Percentiles rank a stretch among this genome's conserved stretches.
phyloP scores from a whole-genome alignment of 306 rosid species.

The Castanopsis chinensis region DNA sequence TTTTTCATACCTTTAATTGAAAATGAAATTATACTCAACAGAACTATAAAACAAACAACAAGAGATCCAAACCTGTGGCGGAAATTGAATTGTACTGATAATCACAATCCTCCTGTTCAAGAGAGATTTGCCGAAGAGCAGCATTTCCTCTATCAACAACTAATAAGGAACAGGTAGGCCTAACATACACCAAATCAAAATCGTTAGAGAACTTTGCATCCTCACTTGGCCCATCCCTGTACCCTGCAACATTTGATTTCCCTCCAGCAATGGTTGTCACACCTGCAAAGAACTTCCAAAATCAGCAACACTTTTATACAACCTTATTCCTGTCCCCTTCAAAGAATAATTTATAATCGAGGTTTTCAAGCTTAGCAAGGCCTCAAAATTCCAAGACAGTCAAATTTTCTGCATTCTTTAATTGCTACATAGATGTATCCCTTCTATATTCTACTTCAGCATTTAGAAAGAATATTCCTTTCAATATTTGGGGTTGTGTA shows the following conservation, averaged over 20 bases:
- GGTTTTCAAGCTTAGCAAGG: background rate
- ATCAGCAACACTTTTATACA: constrained; percentile 15
- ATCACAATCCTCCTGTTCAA: constrained; percentile 85
- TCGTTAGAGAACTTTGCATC: constrained; percentile 97
- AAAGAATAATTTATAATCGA: background rate
- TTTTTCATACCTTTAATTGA: background rate
- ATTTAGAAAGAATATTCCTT: background rate
- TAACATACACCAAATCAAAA: constrained; percentile 82
- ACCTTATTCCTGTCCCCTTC: constrained; percentile 8
- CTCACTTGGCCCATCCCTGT: constrained; percentile 96
- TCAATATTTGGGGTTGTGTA: constrained; percentile 3
- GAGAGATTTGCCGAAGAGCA: constrained; percentile 90
- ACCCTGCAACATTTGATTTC: constrained; percentile 87
- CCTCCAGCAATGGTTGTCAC: constrained; percentile 99
- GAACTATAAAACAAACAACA: background rate
- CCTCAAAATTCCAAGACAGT: constrained; percentile 2
- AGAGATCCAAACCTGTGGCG: constrained; percentile 62
- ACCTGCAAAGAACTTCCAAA: constrained; percentile 45
- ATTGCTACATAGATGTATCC: background rate
- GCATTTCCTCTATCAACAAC: constrained; percentile 98
- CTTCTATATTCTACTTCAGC: background rate
- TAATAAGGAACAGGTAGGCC: constrained; percentile 86
- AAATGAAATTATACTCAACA: background rate
- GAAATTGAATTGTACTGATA: constrained; percentile 73
- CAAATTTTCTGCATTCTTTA: background rate